Percentiles rank a stretch among this genome's conserved stretches.
These are phyloP conservation scores for Puccinia triticina DNA, from an alignment of 1,284 basidiomycete species.

Conservation along the genomic window DNA sequence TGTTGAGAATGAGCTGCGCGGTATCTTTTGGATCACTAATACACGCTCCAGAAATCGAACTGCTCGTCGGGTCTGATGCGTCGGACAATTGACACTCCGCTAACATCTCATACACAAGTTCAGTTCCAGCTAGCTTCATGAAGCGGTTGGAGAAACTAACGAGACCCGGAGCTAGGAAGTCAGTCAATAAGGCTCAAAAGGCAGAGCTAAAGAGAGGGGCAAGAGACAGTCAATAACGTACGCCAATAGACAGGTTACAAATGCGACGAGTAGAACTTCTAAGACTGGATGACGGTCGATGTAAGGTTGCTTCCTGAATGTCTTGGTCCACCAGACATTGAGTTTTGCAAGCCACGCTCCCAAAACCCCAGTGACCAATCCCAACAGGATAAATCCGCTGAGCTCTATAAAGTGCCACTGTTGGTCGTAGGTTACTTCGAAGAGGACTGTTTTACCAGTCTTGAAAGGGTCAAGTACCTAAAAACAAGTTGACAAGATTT, in stretches of 20 bases:
- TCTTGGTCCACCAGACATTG: constrained; percentile 69
- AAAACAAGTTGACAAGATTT: constrained; percentile 70
- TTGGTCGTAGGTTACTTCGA: constrained; percentile 76
- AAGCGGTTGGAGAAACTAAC: constrained; percentile 80
- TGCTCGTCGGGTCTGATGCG: constrained; percentile 60
- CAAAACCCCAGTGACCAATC: constrained; percentile 79
- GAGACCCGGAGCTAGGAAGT: background rate
- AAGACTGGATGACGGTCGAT: constrained; percentile 75
- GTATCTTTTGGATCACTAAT: constrained; percentile 38
- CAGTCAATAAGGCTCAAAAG: background rate
- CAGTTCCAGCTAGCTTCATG: constrained; percentile 90
- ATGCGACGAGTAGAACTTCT: constrained; percentile 78
- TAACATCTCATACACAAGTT: constrained; percentile 70
- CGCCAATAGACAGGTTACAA: constrained; percentile 42
- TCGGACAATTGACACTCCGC: constrained; percentile 64
- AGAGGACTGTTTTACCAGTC: constrained; percentile 64
- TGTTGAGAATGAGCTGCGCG: constrained; percentile 56
- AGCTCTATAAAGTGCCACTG: constrained; percentile 62
- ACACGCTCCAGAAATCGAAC: constrained; percentile 54
- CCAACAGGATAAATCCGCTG: constrained; percentile 66
- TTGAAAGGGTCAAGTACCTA: constrained; percentile 89
- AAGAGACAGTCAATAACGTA: background rate
- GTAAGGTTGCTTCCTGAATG: constrained; percentile 80
- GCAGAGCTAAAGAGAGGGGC: background rate
- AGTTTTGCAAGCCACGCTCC: constrained; percentile 62